Base-by-base conservation (phyloP, 2,329 filamentous ascomycete genomes). In the Endoconidiophora laricicola region DNA sequence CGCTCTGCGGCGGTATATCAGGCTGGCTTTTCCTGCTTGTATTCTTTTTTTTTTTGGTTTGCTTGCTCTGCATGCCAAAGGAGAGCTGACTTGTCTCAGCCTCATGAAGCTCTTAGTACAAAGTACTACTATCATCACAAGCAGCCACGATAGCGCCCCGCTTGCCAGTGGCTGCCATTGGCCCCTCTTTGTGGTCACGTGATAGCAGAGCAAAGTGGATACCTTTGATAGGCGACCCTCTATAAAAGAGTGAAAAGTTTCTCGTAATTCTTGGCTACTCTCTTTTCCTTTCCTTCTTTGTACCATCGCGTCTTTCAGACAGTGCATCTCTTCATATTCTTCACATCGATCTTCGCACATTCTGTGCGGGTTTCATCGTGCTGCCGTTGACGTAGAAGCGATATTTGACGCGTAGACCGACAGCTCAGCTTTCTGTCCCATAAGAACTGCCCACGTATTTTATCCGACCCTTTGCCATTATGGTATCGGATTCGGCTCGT, bases 241-340 rank as follows among this genome's bases (percentile, higher is more conserved):
- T 53, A 53, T 48, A 50, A 50, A 44, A 38, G 20, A 5, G 7
- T 12, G 52, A 45, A 55, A 54, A 45, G 52, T 44, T 55, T 56
- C 54, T 37, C n/a, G 24, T 48, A 10, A 14, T 51, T 54, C 18
- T 50, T 45, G 29, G 44, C 40, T 12, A 42, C 47, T 54, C 49
- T 54, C 29, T 49, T 58, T 59, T 63, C 66, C 62, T 64, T 65
- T 66, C 64, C 53, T 66, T 67, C 64, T 61, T 60, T 64, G 65
- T 63, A 59, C 69, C 77, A 82, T 80, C 81, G 82, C 75, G 73
- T 81, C 79, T 74, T 71, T 70, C 70, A 88, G 85, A 90, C 84
- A 90, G 84, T 88, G 78, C 83, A 82, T 76, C 73, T 73, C 80
- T 80, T 78, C 72, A 74, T 69, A 49, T 45, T 65, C 66, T 69